Evolutionary conservation across 805 yeast genomes (phyloP).

Genomic region (Saccharomyces jurei): DNA sequence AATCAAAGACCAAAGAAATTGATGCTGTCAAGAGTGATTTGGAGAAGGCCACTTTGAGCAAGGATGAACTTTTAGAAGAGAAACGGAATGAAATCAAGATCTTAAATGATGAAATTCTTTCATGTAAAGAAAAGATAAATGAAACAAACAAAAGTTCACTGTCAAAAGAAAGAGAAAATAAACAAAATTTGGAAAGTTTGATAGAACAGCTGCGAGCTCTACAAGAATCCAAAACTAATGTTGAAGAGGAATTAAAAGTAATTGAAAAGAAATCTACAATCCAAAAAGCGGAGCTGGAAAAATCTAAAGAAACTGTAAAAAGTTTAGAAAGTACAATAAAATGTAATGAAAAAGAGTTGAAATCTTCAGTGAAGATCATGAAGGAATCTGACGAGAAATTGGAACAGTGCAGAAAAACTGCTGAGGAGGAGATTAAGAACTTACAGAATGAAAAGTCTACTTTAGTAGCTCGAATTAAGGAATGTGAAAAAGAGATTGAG

Average conservation of each 20-base stretch:
- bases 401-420: neutral
- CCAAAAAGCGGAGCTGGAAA: neutral
- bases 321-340: neutral
- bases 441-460: slow-evolving; percentile 1
- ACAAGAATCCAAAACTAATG: neutral
- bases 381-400: neutral
- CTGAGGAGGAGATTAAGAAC: neutral
- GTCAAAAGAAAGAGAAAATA: neutral
- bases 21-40: neutral
- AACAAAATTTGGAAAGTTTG: neutral
- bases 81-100: neutral
- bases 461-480: slow-evolving; percentile 1
- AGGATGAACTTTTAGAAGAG: neutral
- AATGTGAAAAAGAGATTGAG: slow-evolving; percentile 6
- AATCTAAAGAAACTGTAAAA: neutral
- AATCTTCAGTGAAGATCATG: neutral
- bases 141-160: neutral
- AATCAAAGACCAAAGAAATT: neutral
- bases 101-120: neutral
- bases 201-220: neutral
- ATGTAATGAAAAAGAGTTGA: neutral
- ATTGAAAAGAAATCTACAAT: neutral
- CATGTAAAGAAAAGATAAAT: neutral
- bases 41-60: neutral
- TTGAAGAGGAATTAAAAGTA: neutral